These are phyloP conservation scores for Hyphodiscus sp. DNA, from an alignment of 2,329 filamentous ascomycete species.

Conservation along the genomic window DNA sequence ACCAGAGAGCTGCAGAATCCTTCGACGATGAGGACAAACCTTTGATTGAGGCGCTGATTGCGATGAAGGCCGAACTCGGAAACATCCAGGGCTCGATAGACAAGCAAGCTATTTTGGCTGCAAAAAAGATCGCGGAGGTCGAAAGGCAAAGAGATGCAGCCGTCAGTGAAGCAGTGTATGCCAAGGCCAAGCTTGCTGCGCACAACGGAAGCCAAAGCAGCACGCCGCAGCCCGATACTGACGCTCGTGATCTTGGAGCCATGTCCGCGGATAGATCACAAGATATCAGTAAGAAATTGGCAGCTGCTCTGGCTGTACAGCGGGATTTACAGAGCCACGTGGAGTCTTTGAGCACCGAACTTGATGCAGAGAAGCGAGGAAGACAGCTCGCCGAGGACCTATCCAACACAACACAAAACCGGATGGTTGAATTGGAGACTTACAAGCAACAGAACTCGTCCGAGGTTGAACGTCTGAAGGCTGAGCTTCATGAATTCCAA, in stretches of 20 bases:
- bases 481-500: constrained; percentile 76
- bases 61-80: constrained; percentile 82
- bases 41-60: constrained; percentile 82
- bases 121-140: constrained; percentile 84
- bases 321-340: constrained; percentile 74
- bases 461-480: constrained; percentile 78
- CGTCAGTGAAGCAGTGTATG: constrained; percentile 91
- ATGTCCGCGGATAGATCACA: constrained; percentile 55
- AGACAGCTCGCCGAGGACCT: constrained; percentile 86
- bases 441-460: constrained; percentile 78
- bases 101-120: constrained; percentile 76
- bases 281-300: constrained; percentile 77
- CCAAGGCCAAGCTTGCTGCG: constrained; percentile 85
- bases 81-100: constrained; percentile 89
- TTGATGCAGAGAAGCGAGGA: constrained; percentile 74
- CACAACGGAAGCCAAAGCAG: constrained; percentile 61
- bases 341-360: constrained; percentile 60
- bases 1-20: constrained; percentile 68
- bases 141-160: constrained; percentile 92
- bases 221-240: constrained; percentile 52
- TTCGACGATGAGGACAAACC: constrained; percentile 91
- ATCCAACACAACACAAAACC: constrained; percentile 71
- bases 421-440: constrained; percentile 75
- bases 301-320: constrained; percentile 71
- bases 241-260: constrained; percentile 52